A percentile compares a stretch with the other conserved stretches of the same genome.
Conservation (phyloP, 1,284 basidiomycete species). For the Cutaneotrichosporon cutaneum region DNA sequence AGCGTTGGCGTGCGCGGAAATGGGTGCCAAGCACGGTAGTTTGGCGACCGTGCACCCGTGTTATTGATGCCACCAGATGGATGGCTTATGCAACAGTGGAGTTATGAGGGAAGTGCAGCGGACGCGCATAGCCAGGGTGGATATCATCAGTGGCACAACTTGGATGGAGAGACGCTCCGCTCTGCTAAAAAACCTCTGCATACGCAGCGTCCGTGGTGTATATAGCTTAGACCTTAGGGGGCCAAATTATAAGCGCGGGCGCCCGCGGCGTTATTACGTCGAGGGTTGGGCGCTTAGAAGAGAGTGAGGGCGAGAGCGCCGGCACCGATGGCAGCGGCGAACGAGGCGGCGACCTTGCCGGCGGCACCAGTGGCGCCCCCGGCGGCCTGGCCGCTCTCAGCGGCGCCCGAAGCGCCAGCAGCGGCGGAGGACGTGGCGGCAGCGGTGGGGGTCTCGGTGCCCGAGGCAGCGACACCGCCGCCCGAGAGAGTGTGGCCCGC, state of each 20-base stretch:
- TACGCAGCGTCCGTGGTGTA: not conserved
- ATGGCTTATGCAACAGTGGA: too few species aligned
- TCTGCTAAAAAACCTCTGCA: not conserved
- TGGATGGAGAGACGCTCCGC: too few species aligned
- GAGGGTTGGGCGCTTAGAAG: slow-evolving; percentile 11
- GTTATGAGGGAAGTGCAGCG: too few species aligned
- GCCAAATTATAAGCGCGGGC: slow-evolving; percentile 6
- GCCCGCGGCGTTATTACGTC: not conserved
- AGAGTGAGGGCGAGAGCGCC: slow-evolving; percentile 30
- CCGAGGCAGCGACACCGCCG: slow-evolving; percentile 29
- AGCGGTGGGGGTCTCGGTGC: slow-evolving; percentile 18
- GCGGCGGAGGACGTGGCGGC: not conserved
- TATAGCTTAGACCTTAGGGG: not conserved
- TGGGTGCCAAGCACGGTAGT: too few species aligned
- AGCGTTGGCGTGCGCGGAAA: too few species aligned
- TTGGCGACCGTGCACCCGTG: too few species aligned
- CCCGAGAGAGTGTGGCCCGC: slow-evolving; percentile 26
- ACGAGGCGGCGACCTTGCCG: slow-evolving; percentile 28
- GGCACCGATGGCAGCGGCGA: slow-evolving; percentile 20
- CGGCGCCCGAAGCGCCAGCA: slow-evolving; percentile 8
- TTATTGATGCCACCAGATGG: too few species aligned
- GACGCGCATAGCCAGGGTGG: too few species aligned
- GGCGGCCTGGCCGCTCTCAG: slow-evolving; percentile 26
- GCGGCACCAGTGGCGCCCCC: slow-evolving; percentile 30
- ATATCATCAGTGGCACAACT: too few species aligned